Evolutionary conservation across 352 stramenopile genomes (phyloP).

Genomic region (Blastocystis sp.): DNA sequence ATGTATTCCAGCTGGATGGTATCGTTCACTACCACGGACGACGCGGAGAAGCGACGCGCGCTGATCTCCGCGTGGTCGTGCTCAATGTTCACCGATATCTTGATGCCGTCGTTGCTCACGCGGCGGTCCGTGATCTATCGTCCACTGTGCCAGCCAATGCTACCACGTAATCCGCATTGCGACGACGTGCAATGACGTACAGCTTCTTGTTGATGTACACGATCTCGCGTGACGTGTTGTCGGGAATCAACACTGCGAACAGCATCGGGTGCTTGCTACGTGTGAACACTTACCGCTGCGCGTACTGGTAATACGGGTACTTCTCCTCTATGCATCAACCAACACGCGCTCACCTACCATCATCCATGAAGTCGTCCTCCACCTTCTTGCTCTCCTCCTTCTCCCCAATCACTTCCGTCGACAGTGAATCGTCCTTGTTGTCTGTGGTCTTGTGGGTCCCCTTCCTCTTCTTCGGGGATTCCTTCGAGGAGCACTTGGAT

Average conservation of each 20-base stretch:
- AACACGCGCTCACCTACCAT: neutral
- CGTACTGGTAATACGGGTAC: conserved; percentile 39
- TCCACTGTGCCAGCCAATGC: neutral
- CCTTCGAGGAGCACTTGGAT: no score
- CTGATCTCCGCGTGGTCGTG: conserved; percentile 47
- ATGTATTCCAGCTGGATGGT: neutral
- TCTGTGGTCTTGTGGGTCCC: neutral
- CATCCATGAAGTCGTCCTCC: conserved; percentile 32
- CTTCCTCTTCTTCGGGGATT: neutral
- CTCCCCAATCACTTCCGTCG: neutral
- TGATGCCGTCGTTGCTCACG: conserved; percentile 31
- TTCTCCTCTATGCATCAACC: neutral
- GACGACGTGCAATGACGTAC: conserved; percentile 17
- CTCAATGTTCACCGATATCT: conserved; percentile 31
- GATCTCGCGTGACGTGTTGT: conserved; percentile 37
- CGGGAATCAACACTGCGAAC: conserved; percentile 35
- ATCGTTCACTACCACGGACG: conserved; percentile 27
- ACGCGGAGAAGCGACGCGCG: conserved; percentile 19
- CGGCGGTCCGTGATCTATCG: conserved; percentile 7
- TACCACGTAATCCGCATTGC: conserved; percentile 44
- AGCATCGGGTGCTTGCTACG: conserved; percentile 39
- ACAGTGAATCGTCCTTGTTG: neutral
- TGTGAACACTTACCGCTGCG: neutral
- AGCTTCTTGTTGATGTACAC: conserved; percentile 47
- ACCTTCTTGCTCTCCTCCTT: neutral